phyloP scores from a whole-genome alignment of 768 basidiomycete genomes.

The Kockovaella imperatae region DNA sequence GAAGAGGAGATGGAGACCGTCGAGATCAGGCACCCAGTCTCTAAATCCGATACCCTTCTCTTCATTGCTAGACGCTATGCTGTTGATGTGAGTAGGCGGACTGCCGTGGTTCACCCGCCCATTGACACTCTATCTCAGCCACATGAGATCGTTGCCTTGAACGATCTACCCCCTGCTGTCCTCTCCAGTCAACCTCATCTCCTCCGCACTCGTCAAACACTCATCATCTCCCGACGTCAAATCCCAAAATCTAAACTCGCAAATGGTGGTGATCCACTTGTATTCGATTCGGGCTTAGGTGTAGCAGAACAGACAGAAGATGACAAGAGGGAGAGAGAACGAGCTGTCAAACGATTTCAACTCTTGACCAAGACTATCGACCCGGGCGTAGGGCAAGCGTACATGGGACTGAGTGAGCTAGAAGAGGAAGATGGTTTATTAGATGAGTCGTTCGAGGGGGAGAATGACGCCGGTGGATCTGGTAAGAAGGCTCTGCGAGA shows the following conservation, averaged over 20 bases:
- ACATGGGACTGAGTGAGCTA: conserved; percentile 17
- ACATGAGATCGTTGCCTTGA: conserved; percentile 35
- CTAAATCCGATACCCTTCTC: conserved; percentile 27
- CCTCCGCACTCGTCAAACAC: conserved; percentile 29
- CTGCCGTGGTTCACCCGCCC: not conserved
- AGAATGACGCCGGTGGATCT: not conserved
- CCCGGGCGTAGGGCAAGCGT: conserved; percentile 24
- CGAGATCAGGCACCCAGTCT: conserved; percentile 28
- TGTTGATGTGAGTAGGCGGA: conserved; percentile 35
- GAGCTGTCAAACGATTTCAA: conserved; percentile 38
- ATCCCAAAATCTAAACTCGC: conserved; percentile 2
- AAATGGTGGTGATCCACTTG: conserved; percentile 1
- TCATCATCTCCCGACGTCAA: conserved; percentile 26
- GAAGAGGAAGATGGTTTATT: conserved; percentile 2
- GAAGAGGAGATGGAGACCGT: conserved; percentile 21
- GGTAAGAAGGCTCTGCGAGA: conserved; percentile 7
- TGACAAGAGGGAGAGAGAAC: conserved; percentile 18
- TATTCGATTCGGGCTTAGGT: not conserved
- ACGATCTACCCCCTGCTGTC: conserved; percentile 30
- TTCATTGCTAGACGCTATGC: conserved; percentile 30
- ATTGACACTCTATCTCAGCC: conserved; percentile 22
- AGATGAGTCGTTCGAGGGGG: no score
- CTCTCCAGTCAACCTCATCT: conserved; percentile 32
- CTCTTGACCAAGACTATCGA: conserved; percentile 38
- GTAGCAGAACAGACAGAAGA: conserved; percentile 6